Evolutionary conservation across 140 eudicot genomes (phyloP), one percentile per base, ranked within the genome.

Genomic region (Bidens hawaiensis): DNA sequence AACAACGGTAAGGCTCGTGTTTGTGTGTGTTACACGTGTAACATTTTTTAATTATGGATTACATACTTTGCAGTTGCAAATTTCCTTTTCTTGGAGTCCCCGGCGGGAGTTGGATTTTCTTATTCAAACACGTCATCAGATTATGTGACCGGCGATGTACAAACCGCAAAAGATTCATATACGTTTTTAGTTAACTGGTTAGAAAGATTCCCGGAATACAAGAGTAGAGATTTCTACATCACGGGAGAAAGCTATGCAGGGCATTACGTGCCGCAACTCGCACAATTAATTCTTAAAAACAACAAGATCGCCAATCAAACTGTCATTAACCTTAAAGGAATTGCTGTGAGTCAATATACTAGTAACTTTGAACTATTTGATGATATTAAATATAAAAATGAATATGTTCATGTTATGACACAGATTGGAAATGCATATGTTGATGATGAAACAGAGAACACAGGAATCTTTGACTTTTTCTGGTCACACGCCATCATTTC

Each of bases 1-100:
- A 81, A 81, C 69, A 77, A 64, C 4, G 75, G 87, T 77, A 67
- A 7, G 43, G 2, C n/a, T n/a, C n/a, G n/a, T n/a, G n/a, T n/a
- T 7, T 8, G 13, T 4, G 12, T 36, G 43, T 36, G 14, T 36
- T 36, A 36, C 9, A 11, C 10, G 15, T n/a, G n/a, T n/a, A n/a
- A n/a, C n/a, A n/a, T n/a, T n/a, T n/a, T n/a, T n/a, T n/a, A n/a
- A n/a, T n/a, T n/a, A 36, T 9, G 43, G 43, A 36, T 36, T 11
- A 9, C 12, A 36, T 8, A 1, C 15, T 43, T 43, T 15, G 50
- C 19, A 43, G 50, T 43, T 43, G 50, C 50, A 43, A 43, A 43
- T 43, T 19, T 43, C 5, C 50, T 43, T 15, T 43, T 14, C 19
- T 16, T 43, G 50, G 50, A 43, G 4, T 43, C 50, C 22, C 50